These are phyloP conservation scores for Russula earlei DNA, from an alignment of 768 basidiomycete genomes.

Conservation along the genomic window DNA sequence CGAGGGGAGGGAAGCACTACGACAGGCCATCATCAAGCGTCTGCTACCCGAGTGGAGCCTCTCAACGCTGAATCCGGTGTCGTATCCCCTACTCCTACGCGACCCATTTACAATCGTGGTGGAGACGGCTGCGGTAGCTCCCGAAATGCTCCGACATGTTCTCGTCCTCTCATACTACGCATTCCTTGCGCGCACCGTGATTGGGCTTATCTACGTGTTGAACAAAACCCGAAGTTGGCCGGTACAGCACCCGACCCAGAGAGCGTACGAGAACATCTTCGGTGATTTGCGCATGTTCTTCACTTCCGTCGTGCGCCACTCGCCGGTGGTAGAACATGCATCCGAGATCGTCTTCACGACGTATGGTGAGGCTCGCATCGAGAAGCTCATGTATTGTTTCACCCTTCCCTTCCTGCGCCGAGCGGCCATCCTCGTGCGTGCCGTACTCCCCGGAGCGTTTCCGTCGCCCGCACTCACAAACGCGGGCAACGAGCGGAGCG, in stretches of 20 bases:
- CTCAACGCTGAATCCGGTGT: slow-evolving; percentile 72
- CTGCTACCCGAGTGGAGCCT: slow-evolving; percentile 88
- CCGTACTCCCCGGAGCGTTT: slow-evolving; percentile 58
- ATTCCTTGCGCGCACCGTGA: slow-evolving; percentile 73
- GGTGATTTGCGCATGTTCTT: slow-evolving; percentile 83
- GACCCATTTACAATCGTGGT: slow-evolving; percentile 87
- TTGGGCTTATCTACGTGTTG: slow-evolving; percentile 76
- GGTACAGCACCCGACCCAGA: slow-evolving; percentile 35
- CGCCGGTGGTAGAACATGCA: slow-evolving; percentile 77
- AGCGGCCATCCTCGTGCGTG: slow-evolving; percentile 74
- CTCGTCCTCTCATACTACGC: slow-evolving; percentile 88
- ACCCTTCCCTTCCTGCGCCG: slow-evolving; percentile 88
- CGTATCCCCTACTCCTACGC: slow-evolving; percentile 76
- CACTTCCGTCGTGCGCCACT: slow-evolving; percentile 85
- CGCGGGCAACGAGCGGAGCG: slow-evolving; percentile 39
- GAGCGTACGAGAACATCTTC: slow-evolving; percentile 64
- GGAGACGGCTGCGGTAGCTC: slow-evolving; percentile 84
- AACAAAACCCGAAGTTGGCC: slow-evolving; percentile 54
- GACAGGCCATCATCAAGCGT: slow-evolving; percentile 82
- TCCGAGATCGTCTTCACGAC: slow-evolving; percentile 70
- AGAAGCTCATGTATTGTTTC: slow-evolving; percentile 79
- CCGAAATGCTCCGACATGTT: slow-evolving; percentile 82
- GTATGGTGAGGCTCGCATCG: slow-evolving; percentile 76
- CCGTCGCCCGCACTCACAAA: slow-evolving; percentile 36
- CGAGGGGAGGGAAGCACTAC: slow-evolving; percentile 66